Base-by-base conservation (phyloP, 148 eudicot species). In the Chenopodium album region DNA sequence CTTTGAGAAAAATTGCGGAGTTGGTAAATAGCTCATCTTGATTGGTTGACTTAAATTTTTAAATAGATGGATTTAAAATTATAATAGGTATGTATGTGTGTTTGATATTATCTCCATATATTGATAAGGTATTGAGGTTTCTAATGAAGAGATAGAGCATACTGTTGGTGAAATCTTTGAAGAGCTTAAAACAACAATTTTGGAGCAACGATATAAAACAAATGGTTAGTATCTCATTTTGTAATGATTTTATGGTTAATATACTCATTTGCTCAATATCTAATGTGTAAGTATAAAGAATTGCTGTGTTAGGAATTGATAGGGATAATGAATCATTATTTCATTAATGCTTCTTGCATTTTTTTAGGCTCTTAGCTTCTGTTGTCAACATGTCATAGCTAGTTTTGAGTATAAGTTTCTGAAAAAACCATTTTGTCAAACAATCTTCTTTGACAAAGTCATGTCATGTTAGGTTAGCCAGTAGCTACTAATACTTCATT, bases 1-100 rank as follows among this genome's bases (percentile, higher is more conserved):
- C 54, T 96, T 96, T 50, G 98, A 96, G 78, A 88, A 87, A 78
- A 90, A 94, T 67, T 96, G 99, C 80, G 99, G 99, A 78, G 97
- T 94, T 87, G 97, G 99, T 96, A 92, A 86, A 19, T 65, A 52
- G 9, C n/a, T 47, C 63, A 29, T 60, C 52, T 79, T 76, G 81
- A 20, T 78, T 60, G 50, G 20, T 67, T 80, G 64, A 12, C 20
- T 19, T 48, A 64, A 68, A 17, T 44, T 79, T 73, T 5, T 12
- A 52, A 22, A 75, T 52, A 26, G 28, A 41, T 41, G 8, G 44
- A 6, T 5, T 41, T 41, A 41, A 5, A 41, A 41, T 41, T 41
- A 41, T 41, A 41, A 41, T 41, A 41, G 44, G 44, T 23, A 23
- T 75, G 41, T 19, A 75, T 29, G 29, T 28, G 7, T 75, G 60